Evolutionary conservation across 1,284 basidiomycete species (phyloP).

Genomic region (Trichosporon sp.): DNA sequence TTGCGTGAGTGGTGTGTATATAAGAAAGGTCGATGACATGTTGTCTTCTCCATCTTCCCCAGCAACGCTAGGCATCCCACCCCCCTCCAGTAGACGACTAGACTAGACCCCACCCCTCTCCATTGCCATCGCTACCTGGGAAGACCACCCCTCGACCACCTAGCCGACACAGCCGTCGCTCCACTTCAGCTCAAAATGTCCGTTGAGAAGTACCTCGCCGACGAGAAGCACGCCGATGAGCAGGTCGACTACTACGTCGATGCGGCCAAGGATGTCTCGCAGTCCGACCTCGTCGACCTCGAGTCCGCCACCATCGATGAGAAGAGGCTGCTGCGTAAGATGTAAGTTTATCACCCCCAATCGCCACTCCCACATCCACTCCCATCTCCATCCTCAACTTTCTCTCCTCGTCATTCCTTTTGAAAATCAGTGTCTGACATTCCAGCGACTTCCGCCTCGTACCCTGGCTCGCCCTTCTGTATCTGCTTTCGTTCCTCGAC

Average conservation of each 20-base stretch:
- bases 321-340: conserved; percentile 1
- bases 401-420: neutral
- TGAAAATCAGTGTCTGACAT: neutral
- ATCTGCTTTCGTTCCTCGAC: conserved; percentile 64
- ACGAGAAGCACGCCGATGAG: neutral
- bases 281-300: neutral
- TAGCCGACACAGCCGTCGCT: neutral
- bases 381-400: too few species aligned
- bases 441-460: conserved; percentile 28
- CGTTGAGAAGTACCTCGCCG: neutral
- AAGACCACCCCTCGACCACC: neutral
- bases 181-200: neutral
- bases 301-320: neutral
- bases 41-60: neutral
- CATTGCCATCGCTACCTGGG: neutral
- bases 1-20: too few species aligned
- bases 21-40: too few species aligned
- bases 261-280: neutral
- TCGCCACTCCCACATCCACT: neutral
- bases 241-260: neutral
- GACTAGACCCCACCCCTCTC: neutral
- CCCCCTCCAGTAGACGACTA: neutral
- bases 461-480: conserved; percentile 53
- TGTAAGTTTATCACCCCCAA: neutral
- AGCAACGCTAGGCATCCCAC: neutral